Evolutionary conservation across 257 asterid species (phyloP), one percentile per base, ranked within the genome.

Genomic region (Eustoma russellianum): DNA sequence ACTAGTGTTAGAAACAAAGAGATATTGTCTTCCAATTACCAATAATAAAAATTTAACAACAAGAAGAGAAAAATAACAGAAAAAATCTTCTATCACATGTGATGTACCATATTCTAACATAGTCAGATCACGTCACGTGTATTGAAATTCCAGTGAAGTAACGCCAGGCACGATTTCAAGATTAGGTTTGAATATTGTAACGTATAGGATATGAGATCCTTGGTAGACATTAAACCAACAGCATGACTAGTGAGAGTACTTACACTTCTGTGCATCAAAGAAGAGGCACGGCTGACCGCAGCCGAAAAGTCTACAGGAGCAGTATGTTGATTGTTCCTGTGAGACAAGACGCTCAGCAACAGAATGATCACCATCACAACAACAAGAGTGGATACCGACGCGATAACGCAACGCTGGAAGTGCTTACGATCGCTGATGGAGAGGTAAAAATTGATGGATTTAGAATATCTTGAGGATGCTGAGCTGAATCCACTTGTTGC

Each of bases 221-320:
- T 11, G 1, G 5, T 38, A 8, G 10, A 38, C 5, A 38, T 7
- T 5, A 1, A 35, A 35, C 9, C 48, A 55, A 48, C 14, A 30
- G 5, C 14, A 24, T 0, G 17, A 15, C 5, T 6, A 30, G 19
- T 1, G 12, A 15, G 5, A 50, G 11, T 3, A 2, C 13, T 56
- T 70, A 81, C 81, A 81, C 33, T 75, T 81, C 0, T 81, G 83
- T 40, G 81, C 85, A 73, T 81, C 85, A 45, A 78, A 81, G 74
- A 81, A 73, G 58, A 70, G 40, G 85, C 79, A 66, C 62, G 78
- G 49, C 48, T 75, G 48, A 81, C 16, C 24, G 81, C 79, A 40
- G 63, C 56, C 14, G 73, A 51, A 13, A 78, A 67, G 46, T 73
- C 64, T 44, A 60, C 66, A 35, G 71, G 45, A 52, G 60, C 18